Base-by-base conservation (phyloP, 1,284 basidiomycete genomes). In the Cryptococcus wingfieldii region DNA sequence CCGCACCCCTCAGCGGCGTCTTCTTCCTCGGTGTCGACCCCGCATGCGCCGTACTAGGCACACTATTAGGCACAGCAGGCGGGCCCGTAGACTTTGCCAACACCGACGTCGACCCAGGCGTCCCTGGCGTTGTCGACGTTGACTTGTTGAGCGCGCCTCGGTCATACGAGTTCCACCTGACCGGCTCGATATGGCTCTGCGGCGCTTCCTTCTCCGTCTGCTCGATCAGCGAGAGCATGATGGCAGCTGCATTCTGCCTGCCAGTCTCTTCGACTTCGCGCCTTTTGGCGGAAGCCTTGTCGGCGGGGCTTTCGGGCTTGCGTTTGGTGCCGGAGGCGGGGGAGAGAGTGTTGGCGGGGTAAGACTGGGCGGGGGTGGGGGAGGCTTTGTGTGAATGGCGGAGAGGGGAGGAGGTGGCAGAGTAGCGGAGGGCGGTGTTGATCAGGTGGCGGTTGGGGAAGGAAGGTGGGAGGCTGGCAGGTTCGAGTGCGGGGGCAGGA, bases 161-260 rank as follows among this genome's bases (percentile, higher is more conserved):
- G 46, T 75, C 69, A 54, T 75, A 75, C 6, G 71, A 69, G 55
- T 73, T 75, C 60, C 71, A 62, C 27, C 71, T 63, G 16, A 72
- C 59, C 31, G 61, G 60, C 38, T 62, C 58, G 4, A 54, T 50
- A 44, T 63, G 46, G 27, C 43, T 16, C 7, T 51, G 48, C 4
- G 59, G 58, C 34, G 61, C 59, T 14, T 58, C 39, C 9, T 65
- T 62, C 12, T 63, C 67, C 16, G 69, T 61, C 47, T 70, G 66
- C 25, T 62, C 61, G 38, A 72, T 62, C 12, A 75, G 57, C 18
- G 68, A 67, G 28, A 60, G 64, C 53, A 75, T 64, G 44, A 73
- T 69, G 38, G 69, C 67, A 10, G 68, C 67, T 4, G 69, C 70
- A 6, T 68, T 60, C 51, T 67, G 63, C 53, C 65, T 69, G 23